These are phyloP conservation scores for Stephania japonica DNA, from an alignment of 164 flowering plant species.

Conservation along the genomic window DNA sequence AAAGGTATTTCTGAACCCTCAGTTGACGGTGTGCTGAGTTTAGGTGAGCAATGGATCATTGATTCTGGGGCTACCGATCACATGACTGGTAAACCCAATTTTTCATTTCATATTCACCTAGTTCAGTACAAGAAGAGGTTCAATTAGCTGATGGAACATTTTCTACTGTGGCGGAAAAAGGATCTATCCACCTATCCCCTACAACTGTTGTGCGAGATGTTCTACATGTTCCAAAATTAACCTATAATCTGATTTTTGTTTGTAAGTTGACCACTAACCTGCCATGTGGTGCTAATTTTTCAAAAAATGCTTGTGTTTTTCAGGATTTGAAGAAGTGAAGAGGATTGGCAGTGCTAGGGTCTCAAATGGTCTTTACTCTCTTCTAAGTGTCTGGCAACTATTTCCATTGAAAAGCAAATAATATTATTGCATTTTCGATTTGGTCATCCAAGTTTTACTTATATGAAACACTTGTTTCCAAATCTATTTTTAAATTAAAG, in stretches of 20 bases:
- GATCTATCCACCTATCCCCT: neutral
- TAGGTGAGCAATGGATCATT: conserved; percentile 3
- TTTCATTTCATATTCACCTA: too few species aligned
- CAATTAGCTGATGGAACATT: conserved; percentile 3
- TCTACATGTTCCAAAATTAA: conserved; percentile 5
- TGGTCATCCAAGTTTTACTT: too few species aligned
- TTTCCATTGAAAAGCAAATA: too few species aligned
- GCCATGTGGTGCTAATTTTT: conserved; percentile 10
- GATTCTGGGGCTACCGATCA: neutral
- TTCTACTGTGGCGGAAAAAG: neutral
- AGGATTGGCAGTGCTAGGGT: conserved; percentile 24
- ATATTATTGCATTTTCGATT: too few species aligned
- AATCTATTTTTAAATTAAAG: too few species aligned
- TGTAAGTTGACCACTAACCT: conserved; percentile 3
- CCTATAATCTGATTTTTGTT: neutral
- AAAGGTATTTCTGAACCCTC: too few species aligned
- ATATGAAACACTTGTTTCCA: too few species aligned
- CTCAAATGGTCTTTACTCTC: too few species aligned
- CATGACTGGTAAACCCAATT: neutral
- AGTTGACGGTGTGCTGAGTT: neutral
- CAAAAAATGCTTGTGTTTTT: conserved; percentile 7
- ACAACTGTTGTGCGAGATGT: neutral
- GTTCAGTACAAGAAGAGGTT: too few species aligned
- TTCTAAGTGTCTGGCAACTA: too few species aligned
- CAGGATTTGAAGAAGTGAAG: conserved; percentile 16